These are phyloP conservation scores for Leccinum fibrillosum DNA, from an alignment of 768 basidiomycete genomes.

Conservation along the genomic window DNA sequence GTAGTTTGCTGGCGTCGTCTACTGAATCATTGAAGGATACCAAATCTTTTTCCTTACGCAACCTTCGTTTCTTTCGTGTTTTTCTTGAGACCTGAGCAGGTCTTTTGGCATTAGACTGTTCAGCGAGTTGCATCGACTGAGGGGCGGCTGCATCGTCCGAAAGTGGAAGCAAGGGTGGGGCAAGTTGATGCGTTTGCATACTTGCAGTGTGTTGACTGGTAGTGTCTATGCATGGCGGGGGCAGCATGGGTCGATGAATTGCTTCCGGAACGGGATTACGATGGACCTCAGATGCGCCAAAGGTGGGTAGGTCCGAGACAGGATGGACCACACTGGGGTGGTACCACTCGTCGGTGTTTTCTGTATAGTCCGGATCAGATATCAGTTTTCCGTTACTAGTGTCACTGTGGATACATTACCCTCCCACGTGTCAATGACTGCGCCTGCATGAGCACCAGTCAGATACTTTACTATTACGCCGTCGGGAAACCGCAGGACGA, in stretches of 20 bases:
- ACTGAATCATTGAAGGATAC: not conserved
- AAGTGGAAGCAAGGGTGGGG: not conserved
- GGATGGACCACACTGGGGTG: conserved; percentile 11
- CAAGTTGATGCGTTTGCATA: not conserved
- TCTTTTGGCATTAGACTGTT: not conserved
- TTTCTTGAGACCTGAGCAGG: conserved; percentile 3
- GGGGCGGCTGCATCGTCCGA: not conserved
- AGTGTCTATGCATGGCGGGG: not conserved
- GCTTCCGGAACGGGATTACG: not conserved
- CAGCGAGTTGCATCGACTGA: conserved; percentile 1
- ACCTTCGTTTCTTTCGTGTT: conserved; percentile 16
- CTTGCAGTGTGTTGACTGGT: not conserved
- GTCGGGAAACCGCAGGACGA: conserved; percentile 40
- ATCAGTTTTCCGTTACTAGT: not conserved
- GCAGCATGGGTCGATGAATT: not conserved
- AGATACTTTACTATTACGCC: conserved; percentile 43
- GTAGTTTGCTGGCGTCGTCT: not conserved
- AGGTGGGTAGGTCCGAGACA: conserved; percentile 10
- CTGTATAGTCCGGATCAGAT: conserved; percentile 4
- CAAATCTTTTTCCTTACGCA: conserved; percentile 6
- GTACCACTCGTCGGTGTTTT: conserved; percentile 26
- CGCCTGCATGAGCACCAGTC: conserved; percentile 25
- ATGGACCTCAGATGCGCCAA: conserved; percentile 4
- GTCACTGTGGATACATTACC: conserved; percentile 22
- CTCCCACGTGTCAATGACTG: conserved; percentile 40